Conservation (phyloP, 768 basidiomycete species). For the Lentinula raphanica region DNA sequence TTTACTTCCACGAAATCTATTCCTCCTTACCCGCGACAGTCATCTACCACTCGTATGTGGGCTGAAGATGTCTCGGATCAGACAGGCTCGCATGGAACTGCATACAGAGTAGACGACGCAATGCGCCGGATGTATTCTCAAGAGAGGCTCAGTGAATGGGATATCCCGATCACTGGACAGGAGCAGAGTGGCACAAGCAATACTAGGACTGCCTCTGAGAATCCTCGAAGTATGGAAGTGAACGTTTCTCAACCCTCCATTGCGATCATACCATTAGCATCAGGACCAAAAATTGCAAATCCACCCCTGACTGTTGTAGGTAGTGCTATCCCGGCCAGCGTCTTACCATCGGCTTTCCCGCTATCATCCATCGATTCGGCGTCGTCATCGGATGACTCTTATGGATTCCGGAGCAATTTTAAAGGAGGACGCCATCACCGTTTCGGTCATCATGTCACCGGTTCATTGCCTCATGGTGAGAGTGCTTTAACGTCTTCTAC, state of each 20-base stretch:
- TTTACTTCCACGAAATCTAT: too few species aligned
- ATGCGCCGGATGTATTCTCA: constrained; percentile 1
- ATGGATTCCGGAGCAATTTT: not conserved
- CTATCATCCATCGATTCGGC: not conserved
- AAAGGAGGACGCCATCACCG: not conserved
- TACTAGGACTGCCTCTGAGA: not conserved
- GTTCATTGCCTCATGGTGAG: constrained; percentile 1
- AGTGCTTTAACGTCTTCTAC: constrained; percentile 1
- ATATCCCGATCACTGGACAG: not conserved
- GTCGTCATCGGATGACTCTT: constrained; percentile 3
- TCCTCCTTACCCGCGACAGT: constrained; percentile 10
- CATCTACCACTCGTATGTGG: constrained; percentile 38
- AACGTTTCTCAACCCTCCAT: not conserved
- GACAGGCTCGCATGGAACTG: constrained; percentile 15
- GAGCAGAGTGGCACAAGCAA: not conserved
- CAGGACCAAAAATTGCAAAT: not conserved
- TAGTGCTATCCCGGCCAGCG: too few species aligned
- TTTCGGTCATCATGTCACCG: not conserved
- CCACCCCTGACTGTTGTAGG: not conserved
- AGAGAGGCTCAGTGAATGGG: constrained; percentile 1
- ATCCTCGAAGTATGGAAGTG: not conserved
- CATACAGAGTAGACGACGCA: constrained; percentile 6
- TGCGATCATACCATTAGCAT: not conserved
- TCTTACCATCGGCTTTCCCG: not conserved
- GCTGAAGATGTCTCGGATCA: constrained; percentile 36